A percentile compares a stretch with the other conserved stretches of the same genome.
Conservation (phyloP, 2,329 filamentous ascomycete genomes). For the Ophiosphaerella narmari region DNA sequence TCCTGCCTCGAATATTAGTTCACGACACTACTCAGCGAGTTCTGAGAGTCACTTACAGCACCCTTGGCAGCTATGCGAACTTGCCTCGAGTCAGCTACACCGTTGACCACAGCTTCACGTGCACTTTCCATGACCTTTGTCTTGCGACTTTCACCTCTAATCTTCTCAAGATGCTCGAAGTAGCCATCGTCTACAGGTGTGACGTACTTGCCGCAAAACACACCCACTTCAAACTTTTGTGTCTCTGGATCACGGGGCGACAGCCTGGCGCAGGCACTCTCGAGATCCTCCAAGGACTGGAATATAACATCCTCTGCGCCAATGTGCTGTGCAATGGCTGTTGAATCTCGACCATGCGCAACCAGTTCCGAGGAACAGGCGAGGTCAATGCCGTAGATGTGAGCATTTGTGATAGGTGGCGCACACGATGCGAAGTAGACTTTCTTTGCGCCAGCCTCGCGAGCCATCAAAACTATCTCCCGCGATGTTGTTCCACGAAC, state of each 20-base stretch:
- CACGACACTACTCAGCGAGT: neutral
- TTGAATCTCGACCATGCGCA: slow-evolving; percentile 67
- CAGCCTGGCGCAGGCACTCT: slow-evolving; percentile 75
- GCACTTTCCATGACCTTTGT: slow-evolving; percentile 68
- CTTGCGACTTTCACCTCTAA: slow-evolving; percentile 73
- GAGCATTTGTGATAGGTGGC: slow-evolving; percentile 81
- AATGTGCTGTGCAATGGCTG: slow-evolving; percentile 68
- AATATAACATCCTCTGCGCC: slow-evolving; percentile 78
- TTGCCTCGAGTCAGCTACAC: slow-evolving; percentile 64
- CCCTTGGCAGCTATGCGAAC: slow-evolving; percentile 67
- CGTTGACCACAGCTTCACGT: slow-evolving; percentile 66
- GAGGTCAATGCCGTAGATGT: slow-evolving; percentile 83
- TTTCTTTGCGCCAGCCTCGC: slow-evolving; percentile 79
- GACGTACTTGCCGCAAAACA: slow-evolving; percentile 87
- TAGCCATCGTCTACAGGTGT: slow-evolving; percentile 80
- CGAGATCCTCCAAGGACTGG: slow-evolving; percentile 78
- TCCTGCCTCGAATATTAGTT: slow-evolving; percentile 34
- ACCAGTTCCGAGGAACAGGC: slow-evolving; percentile 73
- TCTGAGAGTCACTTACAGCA: slow-evolving; percentile 44
- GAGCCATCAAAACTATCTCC: slow-evolving; percentile 82
- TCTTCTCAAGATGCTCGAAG: slow-evolving; percentile 76
- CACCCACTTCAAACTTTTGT: slow-evolving; percentile 82
- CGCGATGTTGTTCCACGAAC: slow-evolving; percentile 82
- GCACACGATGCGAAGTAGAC: slow-evolving; percentile 84
- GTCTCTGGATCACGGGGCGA: slow-evolving; percentile 62